Evolutionary conservation across 2,329 filamentous ascomycete species (phyloP), one percentile per base, ranked within the genome.

Genomic region (Colletotrichum acutatum): DNA sequence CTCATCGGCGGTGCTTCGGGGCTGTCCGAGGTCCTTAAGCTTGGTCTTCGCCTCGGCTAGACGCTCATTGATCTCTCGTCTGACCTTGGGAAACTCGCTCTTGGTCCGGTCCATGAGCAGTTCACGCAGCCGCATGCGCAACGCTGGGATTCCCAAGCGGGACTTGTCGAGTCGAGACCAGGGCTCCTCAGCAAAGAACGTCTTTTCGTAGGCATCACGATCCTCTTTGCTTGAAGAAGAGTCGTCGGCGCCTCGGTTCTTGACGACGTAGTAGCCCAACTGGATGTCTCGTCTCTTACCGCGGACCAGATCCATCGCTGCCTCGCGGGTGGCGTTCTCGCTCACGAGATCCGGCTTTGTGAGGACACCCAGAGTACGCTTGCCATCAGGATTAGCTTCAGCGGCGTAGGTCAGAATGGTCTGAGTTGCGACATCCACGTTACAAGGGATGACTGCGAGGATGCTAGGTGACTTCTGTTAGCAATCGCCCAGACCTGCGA

Each of bases 301-400:
- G 1, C 54, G 28, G 1, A 79, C n/a, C 0, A 79, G 58, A 9
- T 74, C 65, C 49, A 74, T 71, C 1, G 74, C 70, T 6, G 68
- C 72, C 4, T 64, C 65, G 1, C 78, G 72, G 0, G 72, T 77
- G 14, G 74, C 77, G 0, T 59, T 57, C 53, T 79, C 77, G 4
- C 49, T 32, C 53, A 86, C 80, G 0, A 84, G 78, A 66, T 88
- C 85, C 0, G 84, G 83, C 74, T 88, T 87, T 0, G 86, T 88
- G 0, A 88, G 77, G 3, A 88, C 80, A 0, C 84, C 85, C 8
- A 89, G 77, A 0, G 86, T 89, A 0, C 86, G 75, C 4, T 78
- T 74, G 0, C 86, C 86, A 0, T 80, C 67, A 0, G 83, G 81
- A 14, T 89, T 87, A 0, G 71, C 80, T 0, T 80, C 78, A 1